Base-by-base conservation (phyloP, 169 alveolate species). In the Plasmodium vivax region DNA sequence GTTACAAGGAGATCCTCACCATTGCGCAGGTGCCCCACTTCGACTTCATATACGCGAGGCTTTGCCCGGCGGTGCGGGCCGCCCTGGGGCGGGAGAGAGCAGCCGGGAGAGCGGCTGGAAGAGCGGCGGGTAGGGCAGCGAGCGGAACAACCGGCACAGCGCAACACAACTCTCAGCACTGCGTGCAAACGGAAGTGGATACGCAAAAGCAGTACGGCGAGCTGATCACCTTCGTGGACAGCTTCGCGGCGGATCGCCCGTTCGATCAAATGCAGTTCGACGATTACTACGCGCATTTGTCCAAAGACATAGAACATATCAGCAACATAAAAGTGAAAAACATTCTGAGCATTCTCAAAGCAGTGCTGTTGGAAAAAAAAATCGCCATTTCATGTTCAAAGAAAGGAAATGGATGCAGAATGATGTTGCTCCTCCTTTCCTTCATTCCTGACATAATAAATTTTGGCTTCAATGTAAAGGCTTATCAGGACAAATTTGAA, bases 401-500 rank as follows among this genome's bases (percentile, higher is more conserved):
- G 71, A 88, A 88, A 36, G 90, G 83, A 81, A 88, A 58, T 27
- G 90, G 77, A 23, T 88, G 83, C 82, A 68, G 54, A 32, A 80
- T 23, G 32, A 38, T 88, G 23, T 80, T 88, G 73, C 73, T 88
- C 27, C 71, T 77, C 51, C 82, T 88, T 36, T 88, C 94, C 30
- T 80, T 88, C 56, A 88, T 88, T 43, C 94, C 94, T 54, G 94
- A 88, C 72, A 80, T 88, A 80, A 88, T 88, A 58, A 88, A 88
- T 80, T 88, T 88, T 2, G 94, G 94, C 58, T 88, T 88, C 68
- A 88, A 88, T 81, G 83, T 62, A 88, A 88, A 80, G 80, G 80
- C 36, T 88, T 88, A 88, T 88, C 62, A 88, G 82, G 79, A 68
- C 9, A 88, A 88, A 23, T 88, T 88, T 88, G 90, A 80, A 27